These are phyloP conservation scores for Saturnispora besseyi DNA, from an alignment of 805 yeast species.

Conservation along the genomic window DNA sequence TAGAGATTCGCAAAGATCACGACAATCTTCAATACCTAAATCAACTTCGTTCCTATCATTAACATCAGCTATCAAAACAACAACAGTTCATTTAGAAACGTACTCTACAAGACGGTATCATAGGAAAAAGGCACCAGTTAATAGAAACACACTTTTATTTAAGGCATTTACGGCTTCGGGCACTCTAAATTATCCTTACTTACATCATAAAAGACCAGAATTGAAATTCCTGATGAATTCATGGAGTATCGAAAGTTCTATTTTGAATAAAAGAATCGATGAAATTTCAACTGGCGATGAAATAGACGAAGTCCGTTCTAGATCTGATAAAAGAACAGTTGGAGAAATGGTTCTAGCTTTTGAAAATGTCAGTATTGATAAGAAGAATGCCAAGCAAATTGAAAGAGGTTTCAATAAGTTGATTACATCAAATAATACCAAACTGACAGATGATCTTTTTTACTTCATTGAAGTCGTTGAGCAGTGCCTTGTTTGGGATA, in stretches of 20 bases:
- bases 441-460: not conserved
- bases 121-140: slow-evolving; percentile 1
- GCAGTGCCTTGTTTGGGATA: slow-evolving; percentile 7
- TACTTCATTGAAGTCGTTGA: slow-evolving; percentile 1
- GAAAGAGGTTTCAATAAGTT: not conserved
- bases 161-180: slow-evolving; percentile 6
- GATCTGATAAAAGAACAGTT: not conserved
- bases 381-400: not conserved
- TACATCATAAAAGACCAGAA: slow-evolving; percentile 5
- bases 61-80: not conserved
- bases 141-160: slow-evolving; percentile 2
- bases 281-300: not conserved
- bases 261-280: not conserved
- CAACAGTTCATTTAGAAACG: not conserved
- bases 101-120: not conserved
- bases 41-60: slow-evolving; percentile 3
- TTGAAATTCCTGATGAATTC: slow-evolving; percentile 1
- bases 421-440: not conserved
- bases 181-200: slow-evolving; percentile 4
- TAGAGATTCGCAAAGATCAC: not conserved
- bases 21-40: not conserved
- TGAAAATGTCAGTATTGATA: not conserved
- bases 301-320: not conserved
- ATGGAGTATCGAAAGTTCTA: slow-evolving; percentile 3
- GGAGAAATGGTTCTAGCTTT: slow-evolving; percentile 6